phyloP scores from a whole-genome alignment of 306 rosid species.

The Neltuma alba region DNA sequence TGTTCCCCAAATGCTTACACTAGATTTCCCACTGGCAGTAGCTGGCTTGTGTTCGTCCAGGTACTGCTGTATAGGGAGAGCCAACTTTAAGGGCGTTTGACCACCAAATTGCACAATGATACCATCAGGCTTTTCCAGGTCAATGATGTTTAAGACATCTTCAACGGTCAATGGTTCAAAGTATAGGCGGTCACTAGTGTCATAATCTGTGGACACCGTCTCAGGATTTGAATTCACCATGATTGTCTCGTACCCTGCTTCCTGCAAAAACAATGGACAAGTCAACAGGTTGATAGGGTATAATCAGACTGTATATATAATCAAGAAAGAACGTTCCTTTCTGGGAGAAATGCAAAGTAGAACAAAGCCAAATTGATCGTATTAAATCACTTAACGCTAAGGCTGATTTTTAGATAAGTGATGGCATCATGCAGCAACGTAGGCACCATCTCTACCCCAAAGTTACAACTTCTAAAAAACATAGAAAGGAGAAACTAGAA shows the following conservation, averaged over 20 bases:
- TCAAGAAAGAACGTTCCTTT: slow-evolving; percentile 3
- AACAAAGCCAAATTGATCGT: background rate
- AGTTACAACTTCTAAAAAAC: background rate
- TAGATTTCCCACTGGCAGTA: slow-evolving; percentile 71
- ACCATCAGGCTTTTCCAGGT: slow-evolving; percentile 95
- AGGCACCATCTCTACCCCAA: background rate
- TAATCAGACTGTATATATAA: background rate
- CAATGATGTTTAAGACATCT: slow-evolving; percentile 86
- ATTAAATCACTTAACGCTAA: slow-evolving; percentile 2
- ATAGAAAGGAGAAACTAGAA: background rate
- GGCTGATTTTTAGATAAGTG: background rate
- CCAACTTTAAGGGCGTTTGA: slow-evolving; percentile 90
- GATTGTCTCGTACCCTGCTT: slow-evolving; percentile 92
- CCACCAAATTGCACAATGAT: slow-evolving; percentile 99
- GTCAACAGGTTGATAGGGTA: background rate
- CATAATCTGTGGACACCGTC: slow-evolving; percentile 95
- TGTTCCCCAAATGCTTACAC: slow-evolving; percentile 93
- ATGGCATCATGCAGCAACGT: background rate
- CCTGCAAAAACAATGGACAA: slow-evolving; percentile 55
- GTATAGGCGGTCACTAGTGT: slow-evolving; percentile 95
- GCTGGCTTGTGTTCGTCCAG: slow-evolving; percentile 77
- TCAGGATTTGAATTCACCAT: slow-evolving; percentile 99
- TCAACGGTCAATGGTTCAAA: slow-evolving; percentile 92
- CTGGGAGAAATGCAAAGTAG: slow-evolving; percentile 16
- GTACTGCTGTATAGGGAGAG: slow-evolving; percentile 84